These are phyloP conservation scores for Fusarium algeriense DNA, from an alignment of 2,329 filamentous ascomycete species.

Conservation along the genomic window DNA sequence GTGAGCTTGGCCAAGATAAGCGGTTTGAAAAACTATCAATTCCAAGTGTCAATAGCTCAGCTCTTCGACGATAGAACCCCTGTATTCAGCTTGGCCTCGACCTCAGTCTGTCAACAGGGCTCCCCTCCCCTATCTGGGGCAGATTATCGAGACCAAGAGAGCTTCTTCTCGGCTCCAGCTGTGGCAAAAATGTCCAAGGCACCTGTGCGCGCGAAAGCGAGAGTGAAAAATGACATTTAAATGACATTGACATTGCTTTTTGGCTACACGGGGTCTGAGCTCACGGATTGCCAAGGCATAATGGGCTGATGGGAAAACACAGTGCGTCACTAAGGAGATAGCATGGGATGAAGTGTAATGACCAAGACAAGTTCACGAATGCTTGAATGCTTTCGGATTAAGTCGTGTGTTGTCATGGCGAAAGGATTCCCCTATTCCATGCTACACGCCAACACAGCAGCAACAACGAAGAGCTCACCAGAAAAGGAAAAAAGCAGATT, in stretches of 20 bases:
- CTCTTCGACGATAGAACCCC: constrained; percentile 8
- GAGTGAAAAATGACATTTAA: too few species aligned
- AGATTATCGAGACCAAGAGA: constrained; percentile 3
- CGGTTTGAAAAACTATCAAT: constrained; percentile 23
- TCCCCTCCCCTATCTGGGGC: constrained; percentile 7
- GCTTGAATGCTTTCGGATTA: background rate
- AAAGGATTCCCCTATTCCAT: constrained; percentile 1
- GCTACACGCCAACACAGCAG: background rate
- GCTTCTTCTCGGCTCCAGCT: constrained; percentile 8
- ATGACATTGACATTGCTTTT: constrained; percentile 4
- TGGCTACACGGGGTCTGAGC: background rate
- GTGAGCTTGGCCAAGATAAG: constrained; percentile 11
- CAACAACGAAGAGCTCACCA: background rate
- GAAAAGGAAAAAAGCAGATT: constrained; percentile 3
- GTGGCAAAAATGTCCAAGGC: constrained; percentile 11
- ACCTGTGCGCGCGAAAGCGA: constrained; percentile 1
- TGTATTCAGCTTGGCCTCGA: constrained; percentile 36
- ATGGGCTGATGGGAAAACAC: background rate
- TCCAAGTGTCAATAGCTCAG: constrained; percentile 28
- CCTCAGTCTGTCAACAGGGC: constrained; percentile 11
- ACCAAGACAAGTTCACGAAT: background rate
- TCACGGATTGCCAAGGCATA: background rate
- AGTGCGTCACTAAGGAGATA: background rate
- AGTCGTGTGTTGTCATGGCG: background rate
- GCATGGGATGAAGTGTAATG: background rate